Evolutionary conservation across 768 basidiomycete species (phyloP).

Genomic region (Trametes elegans): DNA sequence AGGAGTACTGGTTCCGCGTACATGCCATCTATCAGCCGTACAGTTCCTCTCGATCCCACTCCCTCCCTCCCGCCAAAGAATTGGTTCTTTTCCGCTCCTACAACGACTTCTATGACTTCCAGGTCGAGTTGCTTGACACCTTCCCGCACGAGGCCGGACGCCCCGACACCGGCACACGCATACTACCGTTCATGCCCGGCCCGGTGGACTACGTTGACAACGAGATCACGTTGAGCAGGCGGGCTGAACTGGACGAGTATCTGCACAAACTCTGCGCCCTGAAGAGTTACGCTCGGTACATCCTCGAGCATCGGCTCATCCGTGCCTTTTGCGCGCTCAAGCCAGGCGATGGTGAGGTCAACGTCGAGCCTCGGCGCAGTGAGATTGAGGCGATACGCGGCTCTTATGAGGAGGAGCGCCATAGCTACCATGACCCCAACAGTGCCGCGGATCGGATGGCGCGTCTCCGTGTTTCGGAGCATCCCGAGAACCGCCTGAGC

Average conservation of each 20-base stretch:
- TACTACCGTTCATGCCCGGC: slow-evolving; percentile 97
- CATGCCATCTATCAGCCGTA: slow-evolving; percentile 89
- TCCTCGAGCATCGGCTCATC: slow-evolving; percentile 78
- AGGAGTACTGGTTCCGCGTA: slow-evolving; percentile 97
- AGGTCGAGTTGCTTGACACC: slow-evolving; percentile 79
- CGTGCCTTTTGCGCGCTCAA: slow-evolving; percentile 81
- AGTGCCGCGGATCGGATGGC: slow-evolving; percentile 47
- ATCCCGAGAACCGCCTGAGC: slow-evolving; percentile 45
- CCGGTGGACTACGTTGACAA: slow-evolving; percentile 85
- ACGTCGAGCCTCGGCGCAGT: slow-evolving; percentile 55
- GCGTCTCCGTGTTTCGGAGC: slow-evolving; percentile 45
- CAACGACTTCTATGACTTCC: slow-evolving; percentile 98
- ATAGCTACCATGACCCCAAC: slow-evolving; percentile 30
- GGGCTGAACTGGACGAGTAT: slow-evolving; percentile 87
- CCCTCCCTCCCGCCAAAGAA: slow-evolving; percentile 65
- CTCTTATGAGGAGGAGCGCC: slow-evolving; percentile 19
- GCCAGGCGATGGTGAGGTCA: slow-evolving; percentile 80
- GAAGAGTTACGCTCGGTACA: slow-evolving; percentile 67
- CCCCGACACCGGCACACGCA: slow-evolving; percentile 58
- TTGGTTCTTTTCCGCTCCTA: slow-evolving; percentile 93
- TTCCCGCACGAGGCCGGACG: slow-evolving; percentile 94
- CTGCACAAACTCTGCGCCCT: slow-evolving; percentile 77
- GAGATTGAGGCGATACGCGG: slow-evolving; percentile 54
- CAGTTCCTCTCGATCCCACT: slow-evolving; percentile 50
- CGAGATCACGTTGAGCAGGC: slow-evolving; percentile 73